These are phyloP conservation scores for Pseudocercospora fuligena DNA, from an alignment of 2,329 filamentous ascomycete species.

Conservation along the genomic window DNA sequence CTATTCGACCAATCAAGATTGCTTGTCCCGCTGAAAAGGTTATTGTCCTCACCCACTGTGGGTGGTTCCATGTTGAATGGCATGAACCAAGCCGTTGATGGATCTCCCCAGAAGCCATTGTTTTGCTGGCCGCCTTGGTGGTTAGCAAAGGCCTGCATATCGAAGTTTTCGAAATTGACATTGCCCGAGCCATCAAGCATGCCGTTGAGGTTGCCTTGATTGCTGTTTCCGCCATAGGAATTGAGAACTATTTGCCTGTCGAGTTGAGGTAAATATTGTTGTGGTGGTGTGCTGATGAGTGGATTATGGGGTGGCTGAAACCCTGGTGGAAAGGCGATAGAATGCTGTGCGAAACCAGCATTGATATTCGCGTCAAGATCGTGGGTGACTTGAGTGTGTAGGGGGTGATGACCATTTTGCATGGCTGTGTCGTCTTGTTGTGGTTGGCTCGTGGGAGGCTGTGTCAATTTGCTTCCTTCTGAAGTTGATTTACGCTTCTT, in stretches of 20 bases:
- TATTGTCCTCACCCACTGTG: constrained; percentile 44
- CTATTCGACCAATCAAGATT: constrained; percentile 39
- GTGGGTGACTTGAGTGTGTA: constrained; percentile 29
- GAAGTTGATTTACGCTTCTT: constrained; percentile 41
- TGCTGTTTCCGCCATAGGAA: constrained; percentile 61
- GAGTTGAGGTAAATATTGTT: constrained; percentile 66
- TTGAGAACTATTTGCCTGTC: constrained; percentile 78
- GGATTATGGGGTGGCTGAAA: constrained; percentile 39
- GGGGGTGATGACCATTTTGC: not conserved
- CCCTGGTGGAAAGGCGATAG: constrained; percentile 49
- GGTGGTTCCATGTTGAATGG: constrained; percentile 89
- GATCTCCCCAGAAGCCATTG: constrained; percentile 43
- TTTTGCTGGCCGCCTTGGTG: constrained; percentile 12
- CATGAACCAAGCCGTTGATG: constrained; percentile 80
- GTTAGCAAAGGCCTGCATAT: constrained; percentile 34
- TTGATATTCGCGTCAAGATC: constrained; percentile 30
- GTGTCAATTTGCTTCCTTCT: constrained; percentile 27
- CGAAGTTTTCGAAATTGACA: constrained; percentile 33
- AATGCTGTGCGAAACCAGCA: constrained; percentile 45
- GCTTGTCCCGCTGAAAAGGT: constrained; percentile 34
- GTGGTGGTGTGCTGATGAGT: constrained; percentile 37
- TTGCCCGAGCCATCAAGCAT: constrained; percentile 24
- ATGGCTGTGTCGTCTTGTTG: constrained; percentile 17
- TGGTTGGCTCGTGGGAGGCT: constrained; percentile 26
- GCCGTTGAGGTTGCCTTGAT: constrained; percentile 25